Base-by-base conservation (phyloP, 352 stramenopile genomes). In the Phytophthora boehmeriae region DNA sequence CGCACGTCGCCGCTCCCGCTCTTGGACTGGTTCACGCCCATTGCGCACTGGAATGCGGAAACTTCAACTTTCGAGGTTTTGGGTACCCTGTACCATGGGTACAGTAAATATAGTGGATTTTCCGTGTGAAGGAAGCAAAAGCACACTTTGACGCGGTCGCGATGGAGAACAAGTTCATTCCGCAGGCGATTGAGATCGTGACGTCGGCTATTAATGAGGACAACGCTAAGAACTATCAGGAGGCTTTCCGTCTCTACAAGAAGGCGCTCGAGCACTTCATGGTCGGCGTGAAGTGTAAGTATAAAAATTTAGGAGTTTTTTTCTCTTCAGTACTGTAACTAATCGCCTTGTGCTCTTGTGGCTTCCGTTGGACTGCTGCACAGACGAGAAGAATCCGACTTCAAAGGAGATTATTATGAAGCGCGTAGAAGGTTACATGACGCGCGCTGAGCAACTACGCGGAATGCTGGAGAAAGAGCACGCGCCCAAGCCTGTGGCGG, bases 141-240 rank as follows among this genome's bases (percentile, higher is more conserved):
- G 5, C 22, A 39, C 27, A 52, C 14, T 23, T 35, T 38, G 45
- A 22, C 3, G 36, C 19, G 28, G 36, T 60, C 2, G 41, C 50
- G 54, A 93, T 96, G 87, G 87, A 96, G 79, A 96, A 96, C 74
- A 93, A 89, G 75, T 94, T 96, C 68, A 96, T 96, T 54, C 87
- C 87, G 57, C 87, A 96, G 80, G 88, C 88, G 63, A 95, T 96
- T 56, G 86, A 95, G 55, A 93, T 96, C 70, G 88, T 96, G 36
- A 94, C 80, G 62, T 55, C 83, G 35, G 88, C 88, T 34, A 96
- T 96, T 63, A 79, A 90, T 64, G 88, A 92, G 71, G 88, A 96
- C 78, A 95, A 94, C 60, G 82, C 75, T 65, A 95, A 94, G 69
- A 92, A 96, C 65, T 96, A 95, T 61, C 79, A 95, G 66, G 84